phyloP scores from a whole-genome alignment of 139 green algal species.

The Spirogloea muscicola region DNA sequence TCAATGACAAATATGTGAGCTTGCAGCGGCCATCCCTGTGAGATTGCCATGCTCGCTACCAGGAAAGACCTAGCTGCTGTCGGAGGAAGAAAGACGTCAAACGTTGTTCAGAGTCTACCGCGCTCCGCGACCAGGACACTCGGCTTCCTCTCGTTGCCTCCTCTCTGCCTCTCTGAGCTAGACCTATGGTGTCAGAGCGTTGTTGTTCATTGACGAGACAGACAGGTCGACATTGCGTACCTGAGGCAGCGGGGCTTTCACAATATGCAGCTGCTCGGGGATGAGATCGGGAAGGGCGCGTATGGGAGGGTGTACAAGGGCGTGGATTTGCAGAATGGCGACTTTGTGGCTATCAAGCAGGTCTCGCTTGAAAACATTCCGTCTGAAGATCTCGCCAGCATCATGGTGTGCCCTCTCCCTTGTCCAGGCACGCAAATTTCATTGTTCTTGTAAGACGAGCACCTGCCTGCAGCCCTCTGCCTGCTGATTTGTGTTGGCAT shows the following conservation, averaged over 20 bases:
- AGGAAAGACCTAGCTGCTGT: background rate
- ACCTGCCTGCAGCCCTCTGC: too few species aligned
- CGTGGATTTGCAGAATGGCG: slow-evolving; percentile 74
- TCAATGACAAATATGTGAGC: slow-evolving; percentile 51
- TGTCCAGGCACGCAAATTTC: too few species aligned
- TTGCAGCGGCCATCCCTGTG: background rate
- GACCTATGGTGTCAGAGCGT: background rate
- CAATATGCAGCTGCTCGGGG: slow-evolving; percentile 62
- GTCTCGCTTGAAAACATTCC: slow-evolving; percentile 70
- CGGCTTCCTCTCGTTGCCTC: too few species aligned
- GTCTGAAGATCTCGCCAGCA: slow-evolving; percentile 53
- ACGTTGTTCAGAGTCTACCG: too few species aligned
- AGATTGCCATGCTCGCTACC: background rate
- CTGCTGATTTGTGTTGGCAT: too few species aligned
- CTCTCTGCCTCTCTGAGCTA: background rate
- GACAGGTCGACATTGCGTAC: background rate
- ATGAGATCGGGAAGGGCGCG: slow-evolving; percentile 85
- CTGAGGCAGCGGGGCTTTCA: background rate
- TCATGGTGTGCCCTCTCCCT: slow-evolving; percentile 43
- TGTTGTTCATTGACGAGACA: background rate
- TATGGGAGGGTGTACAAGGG: slow-evolving; percentile 90
- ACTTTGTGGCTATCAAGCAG: slow-evolving; percentile 92
- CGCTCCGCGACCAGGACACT: too few species aligned
- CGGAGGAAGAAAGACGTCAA: background rate
- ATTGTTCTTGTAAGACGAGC: too few species aligned